Conservation (phyloP, 75 land plant species). For the Cupressus sempervirens region DNA sequence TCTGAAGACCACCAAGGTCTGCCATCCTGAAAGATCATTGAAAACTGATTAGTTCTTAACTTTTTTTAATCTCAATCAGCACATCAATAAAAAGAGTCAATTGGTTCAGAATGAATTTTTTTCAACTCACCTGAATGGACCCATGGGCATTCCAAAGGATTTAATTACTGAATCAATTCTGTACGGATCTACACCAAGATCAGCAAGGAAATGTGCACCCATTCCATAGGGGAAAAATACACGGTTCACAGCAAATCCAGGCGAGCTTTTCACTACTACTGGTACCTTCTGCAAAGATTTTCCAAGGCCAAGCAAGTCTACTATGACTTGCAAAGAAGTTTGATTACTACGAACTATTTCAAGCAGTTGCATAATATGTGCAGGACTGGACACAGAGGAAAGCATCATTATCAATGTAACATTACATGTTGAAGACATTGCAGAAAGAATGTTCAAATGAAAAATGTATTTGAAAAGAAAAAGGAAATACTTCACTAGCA, state of each 20-base stretch:
- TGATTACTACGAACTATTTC: constrained; percentile 43
- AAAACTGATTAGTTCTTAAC: constrained; percentile 1
- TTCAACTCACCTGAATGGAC: constrained; percentile 35
- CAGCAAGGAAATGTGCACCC: constrained; percentile 29
- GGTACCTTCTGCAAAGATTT: constrained; percentile 41
- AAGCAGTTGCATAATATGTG: constrained; percentile 44
- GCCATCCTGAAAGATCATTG: constrained; percentile 21
- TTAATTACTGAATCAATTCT: constrained; percentile 37
- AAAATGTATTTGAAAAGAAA: neutral
- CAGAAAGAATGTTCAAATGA: neutral
- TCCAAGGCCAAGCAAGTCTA: constrained; percentile 41
- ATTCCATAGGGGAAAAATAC: constrained; percentile 42
- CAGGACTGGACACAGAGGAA: constrained; percentile 28
- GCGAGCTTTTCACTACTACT: constrained; percentile 37
- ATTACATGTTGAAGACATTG: neutral
- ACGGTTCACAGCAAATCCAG: constrained; percentile 50
- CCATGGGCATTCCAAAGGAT: constrained; percentile 52
- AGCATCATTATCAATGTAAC: constrained; percentile 1
- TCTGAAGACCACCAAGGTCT: constrained; percentile 42
- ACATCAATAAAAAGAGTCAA: neutral
- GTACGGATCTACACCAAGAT: constrained; percentile 37
- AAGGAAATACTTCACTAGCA: neutral
- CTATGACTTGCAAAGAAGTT: constrained; percentile 37
- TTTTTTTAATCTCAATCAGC: neutral
- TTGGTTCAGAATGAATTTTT: neutral